phyloP scores from a whole-genome alignment of 306 rosid species.

The Senna siamea region DNA sequence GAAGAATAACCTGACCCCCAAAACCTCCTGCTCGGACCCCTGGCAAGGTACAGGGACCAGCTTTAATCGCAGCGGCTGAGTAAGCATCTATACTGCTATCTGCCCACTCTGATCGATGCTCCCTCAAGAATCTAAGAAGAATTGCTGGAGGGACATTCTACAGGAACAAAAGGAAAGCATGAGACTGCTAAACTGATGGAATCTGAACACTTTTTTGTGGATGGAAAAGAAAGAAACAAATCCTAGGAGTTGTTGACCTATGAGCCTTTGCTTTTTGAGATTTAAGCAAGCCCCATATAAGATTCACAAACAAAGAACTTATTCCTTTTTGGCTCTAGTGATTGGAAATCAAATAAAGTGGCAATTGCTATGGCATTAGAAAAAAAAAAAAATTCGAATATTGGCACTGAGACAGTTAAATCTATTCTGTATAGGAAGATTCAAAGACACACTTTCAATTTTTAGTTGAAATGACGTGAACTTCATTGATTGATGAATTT shows the following conservation, averaged over 20 bases:
- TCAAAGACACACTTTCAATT: background rate
- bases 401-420: no score
- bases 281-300: background rate
- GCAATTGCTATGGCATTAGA: no score
- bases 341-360: no score
- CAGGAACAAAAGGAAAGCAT: slow-evolving; percentile 29
- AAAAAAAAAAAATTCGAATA: no score
- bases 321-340: no score
- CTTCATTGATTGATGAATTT: no score
- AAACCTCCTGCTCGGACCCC: slow-evolving; percentile 71
- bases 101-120: slow-evolving; percentile 99
- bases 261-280: background rate
- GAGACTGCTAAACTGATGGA: slow-evolving; percentile 19
- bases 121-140: slow-evolving; percentile 89
- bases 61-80: slow-evolving; percentile 89
- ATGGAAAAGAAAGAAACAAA: background rate
- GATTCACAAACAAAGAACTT: background rate
- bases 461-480: background rate
- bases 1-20: slow-evolving; percentile 97
- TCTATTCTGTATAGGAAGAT: background rate
- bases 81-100: slow-evolving; percentile 97
- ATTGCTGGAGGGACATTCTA: slow-evolving; percentile 97
- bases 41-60: slow-evolving; percentile 82
- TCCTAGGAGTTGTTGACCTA: background rate
- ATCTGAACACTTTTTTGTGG: background rate